phyloP scores from a whole-genome alignment of 176 grass and related monocot species.

The Oryza meyeriana region DNA sequence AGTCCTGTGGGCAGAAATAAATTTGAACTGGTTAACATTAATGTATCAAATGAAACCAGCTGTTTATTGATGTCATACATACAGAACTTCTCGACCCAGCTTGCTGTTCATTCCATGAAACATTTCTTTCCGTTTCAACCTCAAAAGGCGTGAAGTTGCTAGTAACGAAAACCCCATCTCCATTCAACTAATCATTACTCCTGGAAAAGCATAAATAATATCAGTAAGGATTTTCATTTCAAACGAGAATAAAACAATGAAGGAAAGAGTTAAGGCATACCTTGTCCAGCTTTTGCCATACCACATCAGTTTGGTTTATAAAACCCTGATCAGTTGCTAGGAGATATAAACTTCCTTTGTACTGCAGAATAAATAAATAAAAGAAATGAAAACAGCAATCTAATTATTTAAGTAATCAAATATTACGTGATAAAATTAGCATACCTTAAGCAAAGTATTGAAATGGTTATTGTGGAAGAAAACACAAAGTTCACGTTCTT shows the following conservation, averaged over 20 bases:
- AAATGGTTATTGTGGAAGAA: constrained; percentile 70
- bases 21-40: background rate
- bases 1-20: constrained; percentile 38
- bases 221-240: background rate
- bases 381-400: background rate
- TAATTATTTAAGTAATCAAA: background rate
- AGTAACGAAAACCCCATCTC: constrained; percentile 60
- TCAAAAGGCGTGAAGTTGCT: constrained; percentile 60
- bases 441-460: constrained; percentile 64
- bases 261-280: constrained; percentile 13
- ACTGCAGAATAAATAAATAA: constrained; percentile 27
- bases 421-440: background rate
- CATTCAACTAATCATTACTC: constrained; percentile 44
- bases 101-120: too few species aligned
- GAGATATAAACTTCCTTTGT: constrained; percentile 50
- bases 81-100: too few species aligned
- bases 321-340: constrained; percentile 64
- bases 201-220: constrained; percentile 10
- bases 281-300: constrained; percentile 63
- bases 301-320: constrained; percentile 55
- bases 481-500: constrained; percentile 55
- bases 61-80: constrained; percentile 42
- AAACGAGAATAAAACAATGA: background rate
- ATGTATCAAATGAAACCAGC: background rate
- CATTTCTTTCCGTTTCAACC: constrained; percentile 33